Conservation (phyloP, 441 rosid genomes). For the Isatis lusitanica region DNA sequence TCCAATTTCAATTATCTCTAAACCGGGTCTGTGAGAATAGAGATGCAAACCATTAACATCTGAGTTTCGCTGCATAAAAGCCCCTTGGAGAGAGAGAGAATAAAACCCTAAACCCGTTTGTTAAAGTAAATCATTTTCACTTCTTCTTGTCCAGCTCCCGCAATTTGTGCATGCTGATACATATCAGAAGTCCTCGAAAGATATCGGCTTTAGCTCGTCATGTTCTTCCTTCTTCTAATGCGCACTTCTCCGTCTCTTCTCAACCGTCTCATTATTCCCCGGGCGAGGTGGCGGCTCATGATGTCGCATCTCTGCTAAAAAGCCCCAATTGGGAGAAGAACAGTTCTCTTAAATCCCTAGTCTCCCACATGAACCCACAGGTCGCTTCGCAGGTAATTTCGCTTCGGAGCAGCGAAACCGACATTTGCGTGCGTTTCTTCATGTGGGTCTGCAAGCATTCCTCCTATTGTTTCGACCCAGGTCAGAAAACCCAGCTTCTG, state of each 20-base stretch:
- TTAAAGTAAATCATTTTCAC: not conserved
- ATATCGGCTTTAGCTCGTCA: conserved; percentile 18
- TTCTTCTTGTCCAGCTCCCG: conserved; percentile 5
- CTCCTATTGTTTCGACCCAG: conserved; percentile 41
- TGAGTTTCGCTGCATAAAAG: not conserved
- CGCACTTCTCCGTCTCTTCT: conserved; percentile 27
- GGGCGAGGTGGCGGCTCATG: conserved; percentile 21
- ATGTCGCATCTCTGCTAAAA: conserved; percentile 31
- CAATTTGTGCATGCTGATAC: conserved; percentile 37
- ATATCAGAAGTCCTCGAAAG: conserved; percentile 28
- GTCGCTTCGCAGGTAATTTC: conserved; percentile 43
- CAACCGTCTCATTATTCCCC: conserved; percentile 8
- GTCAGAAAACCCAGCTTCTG: conserved; percentile 37
- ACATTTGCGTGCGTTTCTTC: conserved; percentile 40
- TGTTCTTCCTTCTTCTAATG: conserved; percentile 3
- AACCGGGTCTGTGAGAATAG: not conserved
- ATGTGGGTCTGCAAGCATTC: conserved; percentile 48
- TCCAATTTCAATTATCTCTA: not conserved
- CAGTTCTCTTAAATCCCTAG: conserved; percentile 38
- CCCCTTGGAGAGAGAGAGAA: not conserved
- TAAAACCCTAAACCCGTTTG: conserved; percentile 1
- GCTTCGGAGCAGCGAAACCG: conserved; percentile 28
- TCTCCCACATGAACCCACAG: conserved; percentile 44
- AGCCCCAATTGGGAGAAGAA: conserved; percentile 41
- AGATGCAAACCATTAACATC: not conserved